phyloP scores from a whole-genome alignment of 345 rosid species.

The Microthlaspi erraticum region DNA sequence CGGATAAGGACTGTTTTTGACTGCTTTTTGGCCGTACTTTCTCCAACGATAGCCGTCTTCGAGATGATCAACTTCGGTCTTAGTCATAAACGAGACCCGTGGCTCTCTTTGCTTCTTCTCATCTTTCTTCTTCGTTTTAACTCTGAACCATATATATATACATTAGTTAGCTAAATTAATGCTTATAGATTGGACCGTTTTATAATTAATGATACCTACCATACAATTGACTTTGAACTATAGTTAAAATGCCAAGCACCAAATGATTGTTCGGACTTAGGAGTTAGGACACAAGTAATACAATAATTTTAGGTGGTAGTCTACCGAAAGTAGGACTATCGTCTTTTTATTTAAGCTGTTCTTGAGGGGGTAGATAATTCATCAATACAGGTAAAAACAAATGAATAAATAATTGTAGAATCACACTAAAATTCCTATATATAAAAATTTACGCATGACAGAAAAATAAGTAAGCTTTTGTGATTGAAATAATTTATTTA shows the following conservation, averaged over 20 bases:
- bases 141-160: constrained; percentile 39
- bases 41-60: constrained; percentile 93
- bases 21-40: constrained; percentile 88
- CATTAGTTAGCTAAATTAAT: constrained; percentile 12
- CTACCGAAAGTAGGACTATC: constrained; percentile 8
- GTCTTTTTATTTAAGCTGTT: constrained; percentile 17
- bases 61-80: constrained; percentile 77
- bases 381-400: background rate
- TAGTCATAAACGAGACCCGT: constrained; percentile 80
- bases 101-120: constrained; percentile 69
- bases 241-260: constrained; percentile 7
- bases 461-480: background rate
- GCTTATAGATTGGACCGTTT: constrained; percentile 17
- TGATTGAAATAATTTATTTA: background rate
- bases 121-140: constrained; percentile 59
- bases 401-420: background rate
- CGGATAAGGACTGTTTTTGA: constrained; percentile 78
- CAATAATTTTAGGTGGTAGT: constrained; percentile 4
- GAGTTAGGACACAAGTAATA: constrained; percentile 14
- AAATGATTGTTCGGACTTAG: constrained; percentile 17
- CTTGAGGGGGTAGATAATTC: background rate
- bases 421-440: background rate
- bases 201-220: constrained; percentile 20
- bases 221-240: constrained; percentile 34
- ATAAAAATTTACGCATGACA: background rate